A percentile compares a stretch with the other conserved stretches of the same genome.
These are phyloP conservation scores for Heterobasidion parviporum DNA, from an alignment of 1,284 basidiomycete genomes.

Conservation along the genomic window DNA sequence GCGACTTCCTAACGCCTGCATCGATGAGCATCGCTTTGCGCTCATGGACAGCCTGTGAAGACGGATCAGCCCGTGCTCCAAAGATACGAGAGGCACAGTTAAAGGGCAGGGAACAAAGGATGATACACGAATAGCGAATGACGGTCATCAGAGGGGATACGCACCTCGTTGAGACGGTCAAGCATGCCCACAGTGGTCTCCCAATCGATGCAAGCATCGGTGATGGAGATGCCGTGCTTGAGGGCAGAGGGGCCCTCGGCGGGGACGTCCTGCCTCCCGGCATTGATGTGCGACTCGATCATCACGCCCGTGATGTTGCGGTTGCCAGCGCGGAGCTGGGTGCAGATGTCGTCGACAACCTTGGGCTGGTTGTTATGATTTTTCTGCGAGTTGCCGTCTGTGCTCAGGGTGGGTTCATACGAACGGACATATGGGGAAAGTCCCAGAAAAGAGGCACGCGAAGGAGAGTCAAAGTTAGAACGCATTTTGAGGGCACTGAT, in stretches of 20 bases:
- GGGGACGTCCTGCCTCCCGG: conserved; percentile 81
- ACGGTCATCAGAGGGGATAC: conserved; percentile 4
- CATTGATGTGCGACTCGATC: conserved; percentile 92
- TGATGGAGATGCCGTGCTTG: conserved; percentile 85
- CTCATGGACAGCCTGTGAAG: conserved; percentile 24
- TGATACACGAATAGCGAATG: neutral
- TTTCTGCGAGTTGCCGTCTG: conserved; percentile 89
- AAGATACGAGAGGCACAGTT: neutral
- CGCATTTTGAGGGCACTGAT: too few relatives aligned
- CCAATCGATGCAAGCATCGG: conserved; percentile 93
- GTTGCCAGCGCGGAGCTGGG: conserved; percentile 74
- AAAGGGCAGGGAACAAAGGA: neutral
- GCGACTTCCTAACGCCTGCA: conserved; percentile 21
- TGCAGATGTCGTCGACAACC: conserved; percentile 71
- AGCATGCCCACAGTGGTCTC: conserved; percentile 75
- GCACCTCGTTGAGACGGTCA: conserved; percentile 59
- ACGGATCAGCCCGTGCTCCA: neutral
- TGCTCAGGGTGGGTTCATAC: neutral
- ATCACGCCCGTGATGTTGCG: conserved; percentile 88
- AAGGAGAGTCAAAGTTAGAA: neutral
- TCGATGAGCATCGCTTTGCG: conserved; percentile 28
- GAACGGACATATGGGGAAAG: neutral
- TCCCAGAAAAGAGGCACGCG: neutral
- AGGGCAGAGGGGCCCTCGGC: conserved; percentile 49
- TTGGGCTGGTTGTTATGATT: conserved; percentile 87